Conservation (phyloP, 202 grass and related monocot genomes). For the Setaria viridis region DNA sequence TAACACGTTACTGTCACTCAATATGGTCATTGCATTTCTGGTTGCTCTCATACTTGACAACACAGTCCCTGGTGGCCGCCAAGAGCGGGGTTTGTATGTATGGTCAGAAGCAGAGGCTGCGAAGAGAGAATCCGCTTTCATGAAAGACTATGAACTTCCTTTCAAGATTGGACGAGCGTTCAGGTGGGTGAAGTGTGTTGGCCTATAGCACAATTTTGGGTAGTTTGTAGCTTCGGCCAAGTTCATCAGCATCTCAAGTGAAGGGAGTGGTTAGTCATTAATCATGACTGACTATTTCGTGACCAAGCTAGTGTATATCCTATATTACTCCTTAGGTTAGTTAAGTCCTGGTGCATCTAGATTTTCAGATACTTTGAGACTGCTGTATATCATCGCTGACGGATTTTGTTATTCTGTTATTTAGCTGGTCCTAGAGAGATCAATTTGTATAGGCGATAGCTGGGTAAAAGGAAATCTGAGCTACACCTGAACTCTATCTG, state of each 20-base stretch:
- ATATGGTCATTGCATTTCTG: conserved; percentile 98
- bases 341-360: conserved; percentile 32
- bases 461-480: conserved; percentile 5
- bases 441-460: conserved; percentile 37
- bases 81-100: conserved; percentile 92
- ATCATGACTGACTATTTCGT: conserved; percentile 21
- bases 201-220: conserved; percentile 63
- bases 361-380: conserved; percentile 35
- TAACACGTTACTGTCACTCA: conserved; percentile 82
- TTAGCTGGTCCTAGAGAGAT: conserved; percentile 41
- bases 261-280: conserved; percentile 34
- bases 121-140: conserved; percentile 63
- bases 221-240: conserved; percentile 29
- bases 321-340: conserved; percentile 50
- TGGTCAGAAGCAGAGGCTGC: conserved; percentile 82
- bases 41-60: conserved; percentile 86
- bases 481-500: background rate
- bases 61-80: conserved; percentile 76
- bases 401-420: conserved; percentile 39
- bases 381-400: conserved; percentile 41
- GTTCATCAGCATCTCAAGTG: conserved; percentile 12
- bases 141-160: conserved; percentile 86
- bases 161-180: conserved; percentile 76
- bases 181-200: conserved; percentile 84
- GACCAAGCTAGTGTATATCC: conserved; percentile 59